Evolutionary conservation across 345 rosid species (phyloP), one percentile per base, ranked within the genome.

Genomic region (Eucalyptus rudis): DNA sequence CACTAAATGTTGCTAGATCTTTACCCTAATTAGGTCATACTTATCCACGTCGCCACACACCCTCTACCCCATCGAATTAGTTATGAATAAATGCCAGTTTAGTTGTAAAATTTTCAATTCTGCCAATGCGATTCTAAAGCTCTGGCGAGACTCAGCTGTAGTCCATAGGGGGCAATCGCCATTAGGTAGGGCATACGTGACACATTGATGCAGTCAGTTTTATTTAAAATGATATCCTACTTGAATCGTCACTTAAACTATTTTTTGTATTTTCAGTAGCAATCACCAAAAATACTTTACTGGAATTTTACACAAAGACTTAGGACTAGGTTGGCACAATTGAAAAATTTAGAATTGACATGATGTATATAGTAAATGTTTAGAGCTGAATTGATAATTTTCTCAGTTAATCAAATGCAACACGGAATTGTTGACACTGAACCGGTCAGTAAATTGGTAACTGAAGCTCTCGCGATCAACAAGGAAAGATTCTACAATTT

Each of bases 151-250:
- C 22, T 19, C 25, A 22, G 0, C 2, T 5, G 7, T 2, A 66
- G 22, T 31, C 43, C 71, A 22, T 56, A 5, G 68, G 36, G 19
- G 9, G 16, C 10, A 13, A 64, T 64, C 10, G 0, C 15, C 10
- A 2, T 4, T 1, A 1, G 14, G 14, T 3, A 6, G 4, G 7
- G 43, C 7, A 5, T 36, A 36, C 2, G 3, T 36, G 83, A 3
- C 47, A 20, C 1, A 0, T 44, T 1, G 4, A 36, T 5, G 1
- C 8, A 7, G 2, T 68, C 12, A 1, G 36, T 24, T 31, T 68
- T 31, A 66, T 31, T 31, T 15, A 19, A n/a, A 16, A 66, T 66
- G 43, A 31, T 6, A 19, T 16, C 2, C 9, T n/a, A n/a, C 40
- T 14, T 64, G 3, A 64, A 7, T 64, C 6, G 5, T 64, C 76